Evolutionary conservation across 257 asterid genomes (phyloP).

Genomic region (Marsdenia floribunda): DNA sequence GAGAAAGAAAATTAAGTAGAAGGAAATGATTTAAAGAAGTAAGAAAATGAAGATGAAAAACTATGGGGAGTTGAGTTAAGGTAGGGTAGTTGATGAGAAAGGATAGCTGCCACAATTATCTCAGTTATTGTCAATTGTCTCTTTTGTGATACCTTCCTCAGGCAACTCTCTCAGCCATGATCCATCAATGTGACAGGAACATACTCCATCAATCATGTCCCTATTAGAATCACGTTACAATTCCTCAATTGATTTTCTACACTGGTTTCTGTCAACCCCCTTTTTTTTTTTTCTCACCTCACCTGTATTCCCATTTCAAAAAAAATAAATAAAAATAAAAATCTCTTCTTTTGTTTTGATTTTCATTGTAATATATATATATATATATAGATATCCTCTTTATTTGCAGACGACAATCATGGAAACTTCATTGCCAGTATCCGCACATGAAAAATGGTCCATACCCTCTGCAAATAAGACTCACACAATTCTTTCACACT

Average conservation of each 20-base stretch:
- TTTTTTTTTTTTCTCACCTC: not conserved
- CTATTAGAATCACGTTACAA: not conserved
- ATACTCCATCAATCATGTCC: slow-evolving; percentile 12
- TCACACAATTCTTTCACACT: not conserved
- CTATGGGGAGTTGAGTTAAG: too few species aligned
- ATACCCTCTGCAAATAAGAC: not conserved
- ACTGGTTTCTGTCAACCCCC: not conserved
- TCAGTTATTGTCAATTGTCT: not conserved
- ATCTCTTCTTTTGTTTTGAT: too few species aligned
- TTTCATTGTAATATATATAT: too few species aligned
- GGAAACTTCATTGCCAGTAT: not conserved
- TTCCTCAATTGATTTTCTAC: not conserved
- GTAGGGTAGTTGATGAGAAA: not conserved
- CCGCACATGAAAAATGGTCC: not conserved
- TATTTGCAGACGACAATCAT: not conserved
- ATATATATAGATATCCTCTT: too few species aligned
- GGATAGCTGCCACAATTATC: not conserved
- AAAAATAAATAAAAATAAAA: too few species aligned
- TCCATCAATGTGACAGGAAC: slow-evolving; percentile 2
- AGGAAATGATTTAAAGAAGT: too few species aligned
- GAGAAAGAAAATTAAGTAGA: too few species aligned
- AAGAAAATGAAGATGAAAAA: not conserved
- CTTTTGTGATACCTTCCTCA: not conserved
- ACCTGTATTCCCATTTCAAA: not conserved
- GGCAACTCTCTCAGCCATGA: not conserved